Conservation (phyloP, 768 basidiomycete species). For the Phaffia australis region DNA sequence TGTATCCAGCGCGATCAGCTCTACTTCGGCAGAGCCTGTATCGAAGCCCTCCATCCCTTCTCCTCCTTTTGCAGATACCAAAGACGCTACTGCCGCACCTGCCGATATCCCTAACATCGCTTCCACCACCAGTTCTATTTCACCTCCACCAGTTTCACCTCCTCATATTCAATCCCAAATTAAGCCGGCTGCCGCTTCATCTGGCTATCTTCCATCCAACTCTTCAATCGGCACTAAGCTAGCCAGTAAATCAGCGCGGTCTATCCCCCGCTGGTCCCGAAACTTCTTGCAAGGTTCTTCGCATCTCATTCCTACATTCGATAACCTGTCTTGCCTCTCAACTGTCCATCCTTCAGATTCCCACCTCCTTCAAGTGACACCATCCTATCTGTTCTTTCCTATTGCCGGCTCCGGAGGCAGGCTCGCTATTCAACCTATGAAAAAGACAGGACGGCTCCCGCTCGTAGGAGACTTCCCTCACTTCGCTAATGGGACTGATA, state of each 20-base stretch:
- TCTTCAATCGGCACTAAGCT: not conserved
- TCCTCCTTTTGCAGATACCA: too few relatives aligned
- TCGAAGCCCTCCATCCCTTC: too few relatives aligned
- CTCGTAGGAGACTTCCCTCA: slow-evolving; percentile 30
- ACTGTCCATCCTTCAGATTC: slow-evolving; percentile 35
- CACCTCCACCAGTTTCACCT: not conserved
- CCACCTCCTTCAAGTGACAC: slow-evolving; percentile 35
- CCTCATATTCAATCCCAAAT: too few relatives aligned
- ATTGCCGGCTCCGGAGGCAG: slow-evolving; percentile 39
- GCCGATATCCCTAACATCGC: not conserved
- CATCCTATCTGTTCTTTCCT: slow-evolving; percentile 36
- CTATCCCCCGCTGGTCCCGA: slow-evolving; percentile 37
- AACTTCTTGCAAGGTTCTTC: slow-evolving; percentile 39
- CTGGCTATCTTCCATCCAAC: not conserved
- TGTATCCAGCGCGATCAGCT: too few relatives aligned
- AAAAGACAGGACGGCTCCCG: slow-evolving; percentile 35
- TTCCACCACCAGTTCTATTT: not conserved
- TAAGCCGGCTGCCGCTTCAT: not conserved
- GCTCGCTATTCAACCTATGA: slow-evolving; percentile 35
- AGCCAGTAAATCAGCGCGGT: too few relatives aligned
- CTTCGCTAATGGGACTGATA: slow-evolving; percentile 33
- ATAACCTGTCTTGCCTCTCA: slow-evolving; percentile 35
- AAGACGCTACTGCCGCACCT: not conserved
- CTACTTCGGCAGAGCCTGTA: too few relatives aligned
- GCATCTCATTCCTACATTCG: slow-evolving; percentile 38